Percentiles rank a stretch among this genome's conserved stretches.
phyloP scores from a whole-genome alignment of 1,139 yeast genomes.

The Candida glucosophila region DNA sequence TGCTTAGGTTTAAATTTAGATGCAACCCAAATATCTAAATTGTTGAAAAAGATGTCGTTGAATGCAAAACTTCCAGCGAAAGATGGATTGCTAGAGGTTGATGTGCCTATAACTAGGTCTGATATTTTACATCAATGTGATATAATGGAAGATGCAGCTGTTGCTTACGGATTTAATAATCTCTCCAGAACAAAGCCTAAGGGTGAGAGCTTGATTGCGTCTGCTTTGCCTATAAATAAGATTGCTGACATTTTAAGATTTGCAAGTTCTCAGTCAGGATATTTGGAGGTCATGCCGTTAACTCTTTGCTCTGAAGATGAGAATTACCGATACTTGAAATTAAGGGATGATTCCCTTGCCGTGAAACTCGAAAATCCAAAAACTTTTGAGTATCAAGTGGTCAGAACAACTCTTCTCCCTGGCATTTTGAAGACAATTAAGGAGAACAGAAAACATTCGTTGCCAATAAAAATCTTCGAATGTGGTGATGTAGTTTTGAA shows the following conservation, averaged over 20 bases:
- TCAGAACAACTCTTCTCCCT: slow-evolving; percentile 87
- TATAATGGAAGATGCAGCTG: slow-evolving; percentile 97
- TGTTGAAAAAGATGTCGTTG: slow-evolving; percentile 77
- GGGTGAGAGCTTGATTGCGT: slow-evolving; percentile 73
- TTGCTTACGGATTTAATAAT: slow-evolving; percentile 92
- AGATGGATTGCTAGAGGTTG: slow-evolving; percentile 52
- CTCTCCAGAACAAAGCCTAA: slow-evolving; percentile 75
- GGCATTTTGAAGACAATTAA: slow-evolving; percentile 92
- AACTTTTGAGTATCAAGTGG: slow-evolving; percentile 94
- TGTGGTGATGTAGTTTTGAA: slow-evolving; percentile 91
- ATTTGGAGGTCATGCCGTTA: slow-evolving; percentile 92
- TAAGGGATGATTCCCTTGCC: slow-evolving; percentile 66
- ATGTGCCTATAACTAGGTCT: slow-evolving; percentile 87
- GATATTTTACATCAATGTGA: slow-evolving; percentile 97
- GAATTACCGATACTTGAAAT: slow-evolving; percentile 79
- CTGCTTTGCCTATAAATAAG: slow-evolving; percentile 86
- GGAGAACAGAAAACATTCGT: slow-evolving; percentile 91
- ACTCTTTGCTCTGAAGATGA: slow-evolving; percentile 96
- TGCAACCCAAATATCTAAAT: slow-evolving; percentile 57
- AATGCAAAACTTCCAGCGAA: slow-evolving; percentile 49
- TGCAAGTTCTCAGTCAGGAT: slow-evolving; percentile 92
- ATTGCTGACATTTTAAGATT: slow-evolving; percentile 82
- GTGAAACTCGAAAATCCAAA: slow-evolving; percentile 94
- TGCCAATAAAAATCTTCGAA: slow-evolving; percentile 93
- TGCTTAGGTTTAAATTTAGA: slow-evolving; percentile 75